Evolutionary conservation across 805 yeast genomes (phyloP), one percentile per base, ranked within the genome.

Genomic region (Barnettozyma populi): DNA sequence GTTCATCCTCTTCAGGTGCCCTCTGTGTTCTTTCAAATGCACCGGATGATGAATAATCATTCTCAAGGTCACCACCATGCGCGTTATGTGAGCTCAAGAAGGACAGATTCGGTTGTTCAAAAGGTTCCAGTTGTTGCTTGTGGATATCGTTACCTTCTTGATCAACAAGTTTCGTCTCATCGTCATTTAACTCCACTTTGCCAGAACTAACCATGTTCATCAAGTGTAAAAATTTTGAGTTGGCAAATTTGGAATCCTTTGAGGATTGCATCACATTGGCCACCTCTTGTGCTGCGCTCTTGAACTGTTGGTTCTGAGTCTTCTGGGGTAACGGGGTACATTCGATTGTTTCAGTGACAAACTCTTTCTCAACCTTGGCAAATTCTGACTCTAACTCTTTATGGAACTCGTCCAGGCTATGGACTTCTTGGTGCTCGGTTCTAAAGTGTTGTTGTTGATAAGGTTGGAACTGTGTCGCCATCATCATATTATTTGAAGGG

Each of bases 241-340:
- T 55, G 36, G 58, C 53, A 37, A 61, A 61, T 45, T 61, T 61
- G 1, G 31, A 38, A 19, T 55, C 47, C 1, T 46, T 44, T 0
- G 52, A 32, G 9, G 56, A 37, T 13, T 47, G 39, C 64, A 61
- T 61, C 14, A 52, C 64, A 19, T 57, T 48, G 1, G 57, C 55
- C 25, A 61, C 57, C 32, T 60, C 53, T 43, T 52, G 47, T 1
- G 65, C 65, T n/a, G 62, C 60, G 23, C 53, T 47, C 44, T 57
- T 51, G 42, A 61, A 57, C 10, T 53, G 50, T 21, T 49, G 45
- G 31, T 58, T 56, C 23, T 48, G 42, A 11, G 44, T 41, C 29
- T 27, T 40, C n/a, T 34, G 27, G 1, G 45, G 37, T 5, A 41
- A 10, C 14, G 43, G 41, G 21, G 32, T 19, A 16, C 37, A 44